Conservation (phyloP, 768 basidiomycete species). For the Tulasnella sp. region DNA sequence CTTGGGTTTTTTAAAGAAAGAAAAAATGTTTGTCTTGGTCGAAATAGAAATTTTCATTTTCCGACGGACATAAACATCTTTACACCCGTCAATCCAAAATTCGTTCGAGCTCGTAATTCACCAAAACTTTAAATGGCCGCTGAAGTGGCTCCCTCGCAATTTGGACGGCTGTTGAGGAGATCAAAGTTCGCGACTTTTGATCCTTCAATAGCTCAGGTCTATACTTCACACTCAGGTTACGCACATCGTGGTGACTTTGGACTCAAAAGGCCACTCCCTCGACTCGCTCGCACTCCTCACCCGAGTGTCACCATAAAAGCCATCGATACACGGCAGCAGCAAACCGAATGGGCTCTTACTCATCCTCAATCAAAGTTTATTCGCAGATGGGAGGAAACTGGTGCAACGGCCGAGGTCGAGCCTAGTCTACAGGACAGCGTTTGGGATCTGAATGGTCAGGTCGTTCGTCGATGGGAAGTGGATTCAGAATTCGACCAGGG, state of each 20-base stretch:
- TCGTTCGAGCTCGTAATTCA: neutral
- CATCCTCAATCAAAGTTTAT: constrained; percentile 56
- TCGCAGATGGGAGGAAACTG: constrained; percentile 51
- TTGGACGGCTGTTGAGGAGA: constrained; percentile 61
- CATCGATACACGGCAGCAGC: constrained; percentile 60
- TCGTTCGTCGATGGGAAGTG: constrained; percentile 12
- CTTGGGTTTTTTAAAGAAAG: neutral
- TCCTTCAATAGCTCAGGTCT: constrained; percentile 63
- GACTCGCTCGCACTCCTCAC: constrained; percentile 39
- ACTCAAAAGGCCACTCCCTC: constrained; percentile 64
- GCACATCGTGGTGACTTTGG: constrained; percentile 74
- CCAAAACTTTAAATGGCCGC: constrained; percentile 14
- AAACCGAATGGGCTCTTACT: constrained; percentile 62
- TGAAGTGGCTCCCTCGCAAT: constrained; percentile 47
- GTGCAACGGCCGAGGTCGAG: constrained; percentile 21
- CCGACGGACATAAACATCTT: neutral
- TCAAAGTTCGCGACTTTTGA: constrained; percentile 76
- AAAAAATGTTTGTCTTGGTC: neutral
- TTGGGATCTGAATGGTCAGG: neutral
- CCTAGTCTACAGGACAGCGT: neutral
- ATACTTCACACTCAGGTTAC: constrained; percentile 54
- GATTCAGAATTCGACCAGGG: constrained; percentile 12
- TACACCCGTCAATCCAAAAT: neutral
- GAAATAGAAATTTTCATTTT: neutral
- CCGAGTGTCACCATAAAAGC: constrained; percentile 52